Conservation (phyloP, 2,329 filamentous ascomycete genomes). For the Diaporthe longicolla region DNA sequence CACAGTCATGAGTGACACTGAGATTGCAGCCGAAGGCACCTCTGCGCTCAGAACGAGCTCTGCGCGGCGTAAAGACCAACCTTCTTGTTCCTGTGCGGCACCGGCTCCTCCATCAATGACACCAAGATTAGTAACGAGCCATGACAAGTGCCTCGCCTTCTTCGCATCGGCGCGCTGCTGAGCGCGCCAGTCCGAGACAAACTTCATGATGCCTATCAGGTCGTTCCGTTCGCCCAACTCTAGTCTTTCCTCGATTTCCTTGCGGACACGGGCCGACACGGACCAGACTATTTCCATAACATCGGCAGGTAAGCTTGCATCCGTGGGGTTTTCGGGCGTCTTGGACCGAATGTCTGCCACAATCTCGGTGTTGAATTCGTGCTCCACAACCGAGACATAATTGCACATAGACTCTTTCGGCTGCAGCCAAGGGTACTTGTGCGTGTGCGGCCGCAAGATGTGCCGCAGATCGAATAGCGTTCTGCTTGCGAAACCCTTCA, state of each 20-base stretch:
- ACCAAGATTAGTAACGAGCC: not conserved
- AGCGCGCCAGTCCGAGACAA: not conserved
- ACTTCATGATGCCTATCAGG: not conserved
- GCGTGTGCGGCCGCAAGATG: not conserved
- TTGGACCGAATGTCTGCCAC: not conserved
- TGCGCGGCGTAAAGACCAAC: not conserved
- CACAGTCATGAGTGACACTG: not conserved
- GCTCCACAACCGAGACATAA: not conserved
- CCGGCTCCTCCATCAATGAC: not conserved
- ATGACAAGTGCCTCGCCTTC: not conserved
- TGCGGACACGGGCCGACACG: not conserved
- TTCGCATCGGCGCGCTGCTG: not conserved
- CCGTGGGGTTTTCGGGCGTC: not conserved
- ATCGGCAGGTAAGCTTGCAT: too few relatives aligned
- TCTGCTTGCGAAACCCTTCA: not conserved
- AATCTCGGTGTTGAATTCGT: not conserved
- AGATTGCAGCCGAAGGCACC: not conserved
- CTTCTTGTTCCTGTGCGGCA: not conserved
- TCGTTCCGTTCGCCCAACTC: not conserved
- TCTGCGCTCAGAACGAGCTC: not conserved
- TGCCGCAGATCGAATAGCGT: not conserved
- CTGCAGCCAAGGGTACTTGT: not conserved
- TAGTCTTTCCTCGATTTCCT: not conserved
- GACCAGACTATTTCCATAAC: not conserved
- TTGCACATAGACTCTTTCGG: not conserved